Percentiles rank a stretch among this genome's conserved stretches.
These are phyloP conservation scores for Ilyonectria mors-panacis DNA, from an alignment of 2,329 filamentous ascomycete genomes.

Conservation along the genomic window DNA sequence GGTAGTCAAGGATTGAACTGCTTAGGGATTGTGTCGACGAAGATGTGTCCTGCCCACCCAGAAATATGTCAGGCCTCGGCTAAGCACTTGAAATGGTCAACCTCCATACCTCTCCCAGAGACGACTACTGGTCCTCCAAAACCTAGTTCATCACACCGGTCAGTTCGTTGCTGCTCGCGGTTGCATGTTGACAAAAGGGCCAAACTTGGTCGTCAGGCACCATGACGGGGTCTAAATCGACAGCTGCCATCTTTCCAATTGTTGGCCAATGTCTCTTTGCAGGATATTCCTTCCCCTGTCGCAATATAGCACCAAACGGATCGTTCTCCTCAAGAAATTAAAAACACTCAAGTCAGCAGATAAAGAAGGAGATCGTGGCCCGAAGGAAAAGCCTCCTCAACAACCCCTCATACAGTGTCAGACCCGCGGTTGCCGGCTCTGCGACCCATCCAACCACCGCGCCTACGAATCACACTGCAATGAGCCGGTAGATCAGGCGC, in stretches of 20 bases:
- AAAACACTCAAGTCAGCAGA: background rate
- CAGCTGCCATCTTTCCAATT: background rate
- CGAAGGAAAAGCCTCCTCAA: background rate
- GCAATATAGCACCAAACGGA: background rate
- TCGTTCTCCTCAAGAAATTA: background rate
- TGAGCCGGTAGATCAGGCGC: background rate
- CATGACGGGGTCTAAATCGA: background rate
- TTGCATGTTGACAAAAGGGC: background rate
- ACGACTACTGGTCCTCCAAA: background rate
- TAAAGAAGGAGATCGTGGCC: background rate
- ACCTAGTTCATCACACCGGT: background rate
- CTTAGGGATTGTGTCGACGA: constrained; percentile 14
- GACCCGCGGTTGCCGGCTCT: background rate
- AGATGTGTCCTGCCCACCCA: background rate
- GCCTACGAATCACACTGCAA: background rate
- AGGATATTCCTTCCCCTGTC: background rate
- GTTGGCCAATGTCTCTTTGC: background rate
- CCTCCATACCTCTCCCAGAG: constrained; percentile 2
- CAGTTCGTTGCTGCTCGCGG: background rate
- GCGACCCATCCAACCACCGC: background rate
- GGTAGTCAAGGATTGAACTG: constrained; percentile 25
- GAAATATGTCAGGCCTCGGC: background rate
- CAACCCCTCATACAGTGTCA: background rate
- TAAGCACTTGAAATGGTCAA: background rate
- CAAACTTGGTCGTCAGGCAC: constrained; percentile 2